Percentiles rank a stretch among this genome's conserved stretches.
Evolutionary conservation across 306 rosid genomes (phyloP).

Genomic region (Cicer cuneatum): DNA sequence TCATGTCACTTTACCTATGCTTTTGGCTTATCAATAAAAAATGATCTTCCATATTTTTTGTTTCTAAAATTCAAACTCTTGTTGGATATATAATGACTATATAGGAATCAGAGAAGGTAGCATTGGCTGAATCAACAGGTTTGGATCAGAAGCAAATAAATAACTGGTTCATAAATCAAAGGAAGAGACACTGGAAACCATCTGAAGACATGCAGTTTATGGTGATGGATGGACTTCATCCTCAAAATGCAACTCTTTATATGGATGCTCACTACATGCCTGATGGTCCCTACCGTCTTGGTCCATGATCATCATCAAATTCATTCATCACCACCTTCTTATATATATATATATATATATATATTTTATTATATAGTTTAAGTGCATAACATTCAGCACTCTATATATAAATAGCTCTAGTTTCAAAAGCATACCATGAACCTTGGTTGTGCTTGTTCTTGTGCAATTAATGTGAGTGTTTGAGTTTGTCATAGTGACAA

Average conservation of each 20-base stretch:
- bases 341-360: neutral
- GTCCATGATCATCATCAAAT: conserved; percentile 53
- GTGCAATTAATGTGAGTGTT: conserved; percentile 29
- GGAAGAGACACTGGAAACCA: conserved; percentile 99
- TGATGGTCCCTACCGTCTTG: conserved; percentile 87
- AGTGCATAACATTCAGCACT: neutral
- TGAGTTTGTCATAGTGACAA: conserved; percentile 1
- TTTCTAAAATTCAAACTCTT: too few relatives aligned
- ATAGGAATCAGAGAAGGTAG: conserved; percentile 96
- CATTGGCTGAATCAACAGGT: conserved; percentile 93
- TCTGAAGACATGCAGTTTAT: conserved; percentile 98
- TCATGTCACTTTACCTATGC: too few relatives aligned
- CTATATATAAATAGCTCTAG: conserved; percentile 5
- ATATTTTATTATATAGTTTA: neutral
- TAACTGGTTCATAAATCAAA: conserved; percentile 98
- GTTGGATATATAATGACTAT: neutral
- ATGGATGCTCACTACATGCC: conserved; percentile 81
- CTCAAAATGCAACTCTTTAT: conserved; percentile 72
- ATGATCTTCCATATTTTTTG: too few relatives aligned
- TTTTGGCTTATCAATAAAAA: too few relatives aligned
- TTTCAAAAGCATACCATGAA: conserved; percentile 30
- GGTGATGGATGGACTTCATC: conserved; percentile 97
- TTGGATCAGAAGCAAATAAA: conserved; percentile 97
- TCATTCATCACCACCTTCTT: conserved; percentile 16
- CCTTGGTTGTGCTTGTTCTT: conserved; percentile 14